phyloP scores from a whole-genome alignment of 2,329 filamentous ascomycete genomes.

The Aspergillus viridinutans region DNA sequence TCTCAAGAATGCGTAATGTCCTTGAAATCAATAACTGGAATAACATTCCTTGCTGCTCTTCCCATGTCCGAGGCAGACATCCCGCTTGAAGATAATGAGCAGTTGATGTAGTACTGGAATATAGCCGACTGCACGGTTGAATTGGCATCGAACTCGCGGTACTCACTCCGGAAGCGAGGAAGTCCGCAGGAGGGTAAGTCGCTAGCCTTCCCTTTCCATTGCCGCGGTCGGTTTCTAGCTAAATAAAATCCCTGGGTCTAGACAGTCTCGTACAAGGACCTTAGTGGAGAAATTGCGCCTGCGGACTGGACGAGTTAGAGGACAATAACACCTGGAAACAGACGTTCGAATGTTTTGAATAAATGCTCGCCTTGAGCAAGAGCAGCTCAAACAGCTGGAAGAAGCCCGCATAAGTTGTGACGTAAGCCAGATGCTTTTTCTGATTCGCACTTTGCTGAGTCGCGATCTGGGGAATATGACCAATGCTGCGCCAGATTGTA shows the following conservation, averaged over 20 bases:
- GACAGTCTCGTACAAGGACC: conserved; percentile 62
- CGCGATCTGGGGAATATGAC: conserved; percentile 84
- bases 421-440: conserved; percentile 69
- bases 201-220: background rate
- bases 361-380: conserved; percentile 66
- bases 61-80: too few species aligned
- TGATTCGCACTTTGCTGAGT: conserved; percentile 74
- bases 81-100: too few species aligned
- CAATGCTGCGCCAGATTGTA: conserved; percentile 52
- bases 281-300: conserved; percentile 68
- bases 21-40: too few species aligned
- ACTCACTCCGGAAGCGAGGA: too few species aligned
- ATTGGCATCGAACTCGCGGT: too few species aligned
- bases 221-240: background rate
- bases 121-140: too few species aligned
- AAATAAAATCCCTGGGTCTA: conserved; percentile 30
- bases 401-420: conserved; percentile 68
- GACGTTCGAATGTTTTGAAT: conserved; percentile 61
- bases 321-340: conserved; percentile 78
- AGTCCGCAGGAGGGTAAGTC: too few species aligned
- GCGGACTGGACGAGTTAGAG: conserved; percentile 73
- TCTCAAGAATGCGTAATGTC: conserved; percentile 62
- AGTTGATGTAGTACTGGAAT: too few species aligned
- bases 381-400: conserved; percentile 67
- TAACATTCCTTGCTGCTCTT: too few species aligned